phyloP scores from a whole-genome alignment of 148 eudicot species.

The Rheum nobile region DNA sequence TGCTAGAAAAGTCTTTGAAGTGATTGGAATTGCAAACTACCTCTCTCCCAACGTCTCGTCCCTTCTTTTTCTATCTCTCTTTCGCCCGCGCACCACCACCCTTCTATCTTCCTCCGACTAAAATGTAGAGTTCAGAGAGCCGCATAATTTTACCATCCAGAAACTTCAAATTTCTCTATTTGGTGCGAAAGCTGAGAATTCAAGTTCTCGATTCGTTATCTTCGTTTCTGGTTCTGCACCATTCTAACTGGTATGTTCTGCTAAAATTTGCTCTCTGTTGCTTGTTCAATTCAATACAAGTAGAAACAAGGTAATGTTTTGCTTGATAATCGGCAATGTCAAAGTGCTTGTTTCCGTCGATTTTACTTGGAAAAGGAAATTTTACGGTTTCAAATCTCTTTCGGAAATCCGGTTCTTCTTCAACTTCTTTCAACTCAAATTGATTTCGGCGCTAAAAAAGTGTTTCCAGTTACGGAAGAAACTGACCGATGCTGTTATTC shows the following conservation, averaged over 20 bases:
- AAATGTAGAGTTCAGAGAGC: not conserved
- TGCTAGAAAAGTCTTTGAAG: not conserved
- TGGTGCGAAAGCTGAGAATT: not conserved
- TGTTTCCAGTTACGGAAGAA: not conserved
- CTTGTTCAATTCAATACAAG: not conserved
- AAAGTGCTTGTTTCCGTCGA: not conserved
- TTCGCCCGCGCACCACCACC: constrained; percentile 2
- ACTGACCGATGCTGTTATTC: not conserved
- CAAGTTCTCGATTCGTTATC: not conserved
- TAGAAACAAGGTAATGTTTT: not conserved
- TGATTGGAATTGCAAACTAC: not conserved
- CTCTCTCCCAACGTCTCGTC: not conserved
- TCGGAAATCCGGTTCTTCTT: not conserved
- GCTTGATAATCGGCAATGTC: not conserved
- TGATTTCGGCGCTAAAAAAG: not conserved
- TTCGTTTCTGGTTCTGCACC: not conserved
- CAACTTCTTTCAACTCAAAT: not conserved
- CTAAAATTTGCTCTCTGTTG: not conserved
- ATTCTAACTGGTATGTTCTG: not conserved
- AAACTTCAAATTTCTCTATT: not conserved
- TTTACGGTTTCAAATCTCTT: not conserved
- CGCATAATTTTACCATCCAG: not conserved
- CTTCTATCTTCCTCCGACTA: not conserved
- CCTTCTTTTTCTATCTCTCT: not conserved
- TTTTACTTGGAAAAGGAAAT: not conserved